Evolutionary conservation across 2,329 filamentous ascomycete species (phyloP).

Genomic region (Nannizziopsis barbatae): DNA sequence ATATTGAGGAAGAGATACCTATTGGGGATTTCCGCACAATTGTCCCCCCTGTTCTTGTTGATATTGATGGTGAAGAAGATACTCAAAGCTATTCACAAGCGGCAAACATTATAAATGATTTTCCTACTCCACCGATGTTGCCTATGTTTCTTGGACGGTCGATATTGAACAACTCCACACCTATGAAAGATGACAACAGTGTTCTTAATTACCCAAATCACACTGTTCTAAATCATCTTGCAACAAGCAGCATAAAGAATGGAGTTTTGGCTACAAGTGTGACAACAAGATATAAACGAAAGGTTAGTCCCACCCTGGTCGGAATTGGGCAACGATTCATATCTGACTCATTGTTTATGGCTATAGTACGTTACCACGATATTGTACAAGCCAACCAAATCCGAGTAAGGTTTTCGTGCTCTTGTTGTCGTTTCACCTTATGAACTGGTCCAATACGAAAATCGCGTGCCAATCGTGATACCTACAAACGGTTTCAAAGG

Average conservation of each 20-base stretch:
- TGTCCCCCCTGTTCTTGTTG: constrained; percentile 74
- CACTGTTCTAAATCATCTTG: constrained; percentile 89
- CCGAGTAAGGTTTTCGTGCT: neutral
- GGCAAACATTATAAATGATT: constrained; percentile 60
- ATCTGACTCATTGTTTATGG: constrained; percentile 15
- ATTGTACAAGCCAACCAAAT: constrained; percentile 77
- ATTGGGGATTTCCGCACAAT: constrained; percentile 54
- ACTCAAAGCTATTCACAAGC: constrained; percentile 66
- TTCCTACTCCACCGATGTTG: constrained; percentile 72
- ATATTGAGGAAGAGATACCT: constrained; percentile 46
- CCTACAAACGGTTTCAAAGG: neutral
- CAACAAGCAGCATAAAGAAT: constrained; percentile 96
- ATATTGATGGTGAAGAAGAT: constrained; percentile 73
- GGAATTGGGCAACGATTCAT: neutral
- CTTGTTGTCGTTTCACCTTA: neutral
- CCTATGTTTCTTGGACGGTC: constrained; percentile 89
- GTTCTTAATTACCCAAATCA: constrained; percentile 96
- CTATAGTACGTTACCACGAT: constrained; percentile 88
- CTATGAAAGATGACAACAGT: constrained; percentile 96
- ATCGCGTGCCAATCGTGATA: too few species aligned
- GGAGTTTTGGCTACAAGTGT: constrained; percentile 89
- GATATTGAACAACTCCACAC: constrained; percentile 79
- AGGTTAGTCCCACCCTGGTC: constrained; percentile 35
- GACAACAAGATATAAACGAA: constrained; percentile 94
- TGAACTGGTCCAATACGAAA: neutral